phyloP scores from a whole-genome alignment of 1,139 yeast species.

The Scheffersomyces parashehatae region DNA sequence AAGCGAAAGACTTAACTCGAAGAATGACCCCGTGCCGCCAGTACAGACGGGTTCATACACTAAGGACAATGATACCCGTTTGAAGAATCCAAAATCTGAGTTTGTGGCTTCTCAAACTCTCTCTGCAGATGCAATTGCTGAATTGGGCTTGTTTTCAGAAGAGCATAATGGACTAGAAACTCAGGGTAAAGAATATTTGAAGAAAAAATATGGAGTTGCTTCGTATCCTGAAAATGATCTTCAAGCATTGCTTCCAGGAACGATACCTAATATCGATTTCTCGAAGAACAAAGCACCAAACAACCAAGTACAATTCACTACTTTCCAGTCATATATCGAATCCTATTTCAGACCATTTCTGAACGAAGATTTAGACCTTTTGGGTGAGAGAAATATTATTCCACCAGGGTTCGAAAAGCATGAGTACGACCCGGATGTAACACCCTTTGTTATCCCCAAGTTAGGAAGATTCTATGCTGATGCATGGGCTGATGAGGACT shows the following conservation, averaged over 20 bases:
- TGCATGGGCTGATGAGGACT: conserved; percentile 84
- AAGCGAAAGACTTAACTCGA: conserved; percentile 16
- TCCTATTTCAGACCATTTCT: conserved; percentile 75
- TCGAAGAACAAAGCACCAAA: conserved; percentile 78
- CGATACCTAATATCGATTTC: conserved; percentile 82
- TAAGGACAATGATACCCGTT: conserved; percentile 56
- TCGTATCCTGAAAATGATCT: conserved; percentile 83
- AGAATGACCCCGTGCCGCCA: conserved; percentile 43
- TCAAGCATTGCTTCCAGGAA: conserved; percentile 78
- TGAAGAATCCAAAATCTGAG: conserved; percentile 76
- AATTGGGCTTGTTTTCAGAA: conserved; percentile 68
- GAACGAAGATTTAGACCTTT: conserved; percentile 79
- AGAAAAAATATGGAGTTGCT: conserved; percentile 82
- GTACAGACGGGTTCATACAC: conserved; percentile 48
- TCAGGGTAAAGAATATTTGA: conserved; percentile 71
- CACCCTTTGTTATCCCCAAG: conserved; percentile 78
- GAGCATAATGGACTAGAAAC: conserved; percentile 53
- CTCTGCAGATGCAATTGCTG: conserved; percentile 64
- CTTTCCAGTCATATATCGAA: conserved; percentile 83
- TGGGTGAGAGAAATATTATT: conserved; percentile 58
- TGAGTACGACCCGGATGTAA: conserved; percentile 63
- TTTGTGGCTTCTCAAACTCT: conserved; percentile 73
- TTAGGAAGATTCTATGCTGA: conserved; percentile 81
- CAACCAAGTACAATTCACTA: conserved; percentile 89
- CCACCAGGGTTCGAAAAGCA: conserved; percentile 52